Evolutionary conservation across 805 yeast species (phyloP), one percentile per base, ranked within the genome.

Genomic region (Hanseniaspora singularis): DNA sequence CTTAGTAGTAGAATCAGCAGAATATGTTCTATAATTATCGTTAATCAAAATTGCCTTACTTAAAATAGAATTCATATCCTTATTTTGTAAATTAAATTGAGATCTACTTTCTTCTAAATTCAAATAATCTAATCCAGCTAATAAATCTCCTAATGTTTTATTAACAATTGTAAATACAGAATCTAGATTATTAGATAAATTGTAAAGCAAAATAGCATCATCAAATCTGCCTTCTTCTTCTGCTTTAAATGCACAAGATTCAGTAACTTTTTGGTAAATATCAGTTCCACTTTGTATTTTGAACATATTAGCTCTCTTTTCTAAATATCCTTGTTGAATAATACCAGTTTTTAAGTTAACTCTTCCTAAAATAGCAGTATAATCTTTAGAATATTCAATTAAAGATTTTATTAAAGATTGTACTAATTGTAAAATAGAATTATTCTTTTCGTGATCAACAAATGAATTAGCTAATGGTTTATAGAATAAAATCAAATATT

Each of bases 201-300:
- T 95, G 60, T 84, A 89, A 46, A 92, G 70, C 49, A 84, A 68
- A 51, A 92, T 72, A 16, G 96, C 84, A 58, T 92, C 97, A 51
- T 80, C 76, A 12, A 77, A 71, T 57, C 95, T 73, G 7, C 96
- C 96, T 56, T 88, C 97, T 54, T 85, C 92, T 56, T 84, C 92
- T 14, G 96, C 94, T 54, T 76, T 77, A 37, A 71, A 71, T 3
- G 96, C 96, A 24, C 95, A 87, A 50, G 76, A 77, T 58, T 82
- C 94, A 3, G 92, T 79, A 34, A 89, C 86, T 50, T 74, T 73
- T 51, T 70, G 71, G 53, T 83, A 67, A 57, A 75, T 89, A 49
- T 73, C 75, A 18, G 71, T 69, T 51, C 79, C 73, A 53, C 76
- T 71, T 5, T 65, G 64, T 51, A 88, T 67, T 24, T 71, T 68